These are phyloP conservation scores for Candida parachauliodes DNA, from an alignment of 805 yeast species.

Conservation along the genomic window DNA sequence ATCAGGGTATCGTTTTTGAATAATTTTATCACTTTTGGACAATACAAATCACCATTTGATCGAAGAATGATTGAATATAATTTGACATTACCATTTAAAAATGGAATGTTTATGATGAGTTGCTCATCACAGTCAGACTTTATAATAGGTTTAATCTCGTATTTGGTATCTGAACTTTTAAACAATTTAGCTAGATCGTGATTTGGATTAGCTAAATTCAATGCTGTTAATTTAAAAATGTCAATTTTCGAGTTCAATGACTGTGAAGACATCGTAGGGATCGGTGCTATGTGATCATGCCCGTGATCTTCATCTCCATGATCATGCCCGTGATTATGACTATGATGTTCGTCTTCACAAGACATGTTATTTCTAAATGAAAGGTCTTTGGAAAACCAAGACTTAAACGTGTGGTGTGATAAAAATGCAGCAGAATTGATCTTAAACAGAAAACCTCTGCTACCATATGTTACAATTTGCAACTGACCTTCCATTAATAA, in stretches of 20 bases:
- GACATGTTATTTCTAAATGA: no score
- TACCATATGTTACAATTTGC: no score
- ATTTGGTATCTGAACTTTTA: conserved; percentile 48
- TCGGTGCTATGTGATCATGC: conserved; percentile 50
- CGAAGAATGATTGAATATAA: conserved; percentile 71
- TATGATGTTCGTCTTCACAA: conserved; percentile 27
- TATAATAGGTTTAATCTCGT: conserved; percentile 41
- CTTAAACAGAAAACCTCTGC: no score
- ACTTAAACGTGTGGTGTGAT: no score
- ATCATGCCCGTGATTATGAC: conserved; percentile 22
- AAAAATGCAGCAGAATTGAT: no score
- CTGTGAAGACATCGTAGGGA: conserved; percentile 67
- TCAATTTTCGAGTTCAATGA: conserved; percentile 63
- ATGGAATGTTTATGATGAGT: conserved; percentile 73
- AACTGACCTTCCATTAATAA: no score
- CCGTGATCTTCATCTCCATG: conserved; percentile 27
- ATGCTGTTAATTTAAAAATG: conserved; percentile 53
- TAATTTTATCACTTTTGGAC: conserved; percentile 67
- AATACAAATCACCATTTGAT: conserved; percentile 55
- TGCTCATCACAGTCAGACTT: conserved; percentile 83
- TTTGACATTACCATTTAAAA: conserved; percentile 64
- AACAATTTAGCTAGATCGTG: conserved; percentile 51
- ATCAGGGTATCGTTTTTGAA: conserved; percentile 66
- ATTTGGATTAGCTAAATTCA: conserved; percentile 57
- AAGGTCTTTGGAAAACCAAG: no score